Percentiles rank a stretch among this genome's conserved stretches.
phyloP scores from a whole-genome alignment of 257 asterid genomes.

The Ilex asprella region DNA sequence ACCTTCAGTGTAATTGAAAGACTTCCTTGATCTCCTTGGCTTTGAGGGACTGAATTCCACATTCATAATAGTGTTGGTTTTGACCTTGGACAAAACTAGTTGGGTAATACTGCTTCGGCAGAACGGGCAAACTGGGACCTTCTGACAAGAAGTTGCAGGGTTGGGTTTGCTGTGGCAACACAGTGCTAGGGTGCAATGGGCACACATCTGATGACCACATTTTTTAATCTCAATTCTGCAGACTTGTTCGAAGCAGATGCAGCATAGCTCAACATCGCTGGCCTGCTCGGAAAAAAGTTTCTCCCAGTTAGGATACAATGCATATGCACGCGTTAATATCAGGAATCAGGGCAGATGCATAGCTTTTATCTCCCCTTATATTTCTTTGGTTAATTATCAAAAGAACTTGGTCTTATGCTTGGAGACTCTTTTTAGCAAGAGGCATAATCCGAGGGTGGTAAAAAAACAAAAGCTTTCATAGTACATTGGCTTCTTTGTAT shows the following conservation, averaged over 20 bases:
- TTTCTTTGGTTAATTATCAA: too few relatives aligned
- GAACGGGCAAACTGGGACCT: constrained; percentile 67
- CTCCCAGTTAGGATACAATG: too few relatives aligned
- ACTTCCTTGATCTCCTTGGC: constrained; percentile 38
- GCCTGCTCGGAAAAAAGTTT: constrained; percentile 30
- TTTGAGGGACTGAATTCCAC: constrained; percentile 36
- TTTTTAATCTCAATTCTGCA: constrained; percentile 65
- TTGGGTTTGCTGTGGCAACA: constrained; percentile 64
- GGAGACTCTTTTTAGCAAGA: too few relatives aligned
- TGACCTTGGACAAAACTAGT: constrained; percentile 44
- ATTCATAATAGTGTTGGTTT: constrained; percentile 25
- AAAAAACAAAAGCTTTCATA: too few relatives aligned
- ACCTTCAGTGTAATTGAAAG: constrained; percentile 44
- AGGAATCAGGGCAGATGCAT: too few relatives aligned
- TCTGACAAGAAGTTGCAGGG: constrained; percentile 26
- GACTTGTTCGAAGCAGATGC: constrained; percentile 74
- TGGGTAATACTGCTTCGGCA: constrained; percentile 59
- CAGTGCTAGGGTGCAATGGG: constrained; percentile 60
- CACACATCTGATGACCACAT: constrained; percentile 89
- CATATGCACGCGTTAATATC: too few relatives aligned
- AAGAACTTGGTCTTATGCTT: too few relatives aligned
- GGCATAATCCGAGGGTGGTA: too few relatives aligned
- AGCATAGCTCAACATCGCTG: constrained; percentile 50
- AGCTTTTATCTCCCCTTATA: too few relatives aligned
- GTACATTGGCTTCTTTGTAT: too few relatives aligned